Percentiles rank a stretch among this genome's conserved stretches.
Conservation (phyloP, 2,329 filamentous ascomycete genomes). For the Myriosclerotinia scirpicola region DNA sequence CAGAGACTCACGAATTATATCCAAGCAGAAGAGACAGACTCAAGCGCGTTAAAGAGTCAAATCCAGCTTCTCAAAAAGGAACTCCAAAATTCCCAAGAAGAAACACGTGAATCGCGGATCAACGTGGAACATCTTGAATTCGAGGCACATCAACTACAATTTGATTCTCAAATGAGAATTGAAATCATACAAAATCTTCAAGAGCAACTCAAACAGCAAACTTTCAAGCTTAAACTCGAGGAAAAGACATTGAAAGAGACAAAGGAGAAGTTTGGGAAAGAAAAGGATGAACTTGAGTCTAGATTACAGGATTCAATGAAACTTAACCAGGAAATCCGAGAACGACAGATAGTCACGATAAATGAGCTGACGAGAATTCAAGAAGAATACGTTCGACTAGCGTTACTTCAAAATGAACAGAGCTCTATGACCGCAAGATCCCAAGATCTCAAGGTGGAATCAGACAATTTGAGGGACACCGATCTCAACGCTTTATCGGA, state of each 20-base stretch:
- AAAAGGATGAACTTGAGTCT: no score
- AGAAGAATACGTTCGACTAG: not conserved
- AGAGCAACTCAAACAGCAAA: no score
- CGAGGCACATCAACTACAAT: not conserved
- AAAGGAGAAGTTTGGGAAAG: no score
- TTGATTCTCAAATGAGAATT: no score
- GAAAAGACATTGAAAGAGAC: no score
- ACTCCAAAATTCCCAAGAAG: not conserved
- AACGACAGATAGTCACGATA: no score
- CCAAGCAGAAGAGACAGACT: not conserved
- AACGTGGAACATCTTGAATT: not conserved
- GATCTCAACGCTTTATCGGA: not conserved
- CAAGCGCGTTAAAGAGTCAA: not conserved
- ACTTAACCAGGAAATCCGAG: no score
- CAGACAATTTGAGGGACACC: no score
- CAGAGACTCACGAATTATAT: not conserved
- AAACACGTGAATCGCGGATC: not conserved
- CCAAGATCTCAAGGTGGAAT: not conserved
- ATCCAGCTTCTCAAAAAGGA: not conserved
- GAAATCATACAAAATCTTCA: not conserved
- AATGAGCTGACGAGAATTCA: no score
- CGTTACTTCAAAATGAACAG: not conserved
- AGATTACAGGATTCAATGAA: no score
- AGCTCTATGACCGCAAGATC: not conserved
- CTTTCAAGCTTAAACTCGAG: no score